Evolutionary conservation across 441 rosid genomes (phyloP).

Genomic region (Populus trichocarpa): DNA sequence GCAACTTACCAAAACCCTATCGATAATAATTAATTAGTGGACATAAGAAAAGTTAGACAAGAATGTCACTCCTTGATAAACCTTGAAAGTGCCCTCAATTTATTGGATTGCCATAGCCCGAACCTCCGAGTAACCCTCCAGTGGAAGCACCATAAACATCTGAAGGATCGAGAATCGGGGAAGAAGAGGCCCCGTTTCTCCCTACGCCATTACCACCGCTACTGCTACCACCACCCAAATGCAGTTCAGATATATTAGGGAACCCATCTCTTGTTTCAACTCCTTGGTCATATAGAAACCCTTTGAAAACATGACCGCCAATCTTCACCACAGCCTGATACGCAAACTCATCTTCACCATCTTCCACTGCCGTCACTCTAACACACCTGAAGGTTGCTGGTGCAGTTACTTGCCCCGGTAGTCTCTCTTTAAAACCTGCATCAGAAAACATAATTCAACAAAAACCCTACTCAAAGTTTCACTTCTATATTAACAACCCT

Average conservation of each 20-base stretch:
- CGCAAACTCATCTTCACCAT: slow-evolving; percentile 82
- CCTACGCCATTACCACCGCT: slow-evolving; percentile 26
- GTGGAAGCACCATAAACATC: slow-evolving; percentile 53
- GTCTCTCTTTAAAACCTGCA: slow-evolving; percentile 50
- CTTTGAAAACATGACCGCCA: slow-evolving; percentile 89
- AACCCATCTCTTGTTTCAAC: slow-evolving; percentile 58
- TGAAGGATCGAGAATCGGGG: slow-evolving; percentile 51
- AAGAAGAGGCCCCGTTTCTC: slow-evolving; percentile 47
- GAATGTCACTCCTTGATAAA: background rate
- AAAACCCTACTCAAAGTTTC: slow-evolving; percentile 14
- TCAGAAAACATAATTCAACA: slow-evolving; percentile 22
- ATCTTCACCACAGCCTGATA: slow-evolving; percentile 90
- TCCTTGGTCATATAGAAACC: slow-evolving; percentile 90
- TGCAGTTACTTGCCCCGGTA: slow-evolving; percentile 82
- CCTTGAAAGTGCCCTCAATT: slow-evolving; percentile 31
- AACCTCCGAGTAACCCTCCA: slow-evolving; percentile 57
- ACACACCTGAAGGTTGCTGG: slow-evolving; percentile 96
- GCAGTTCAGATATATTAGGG: slow-evolving; percentile 76
- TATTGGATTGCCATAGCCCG: slow-evolving; percentile 59
- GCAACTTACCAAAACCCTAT: slow-evolving; percentile 29
- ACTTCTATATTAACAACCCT: slow-evolving; percentile 4
- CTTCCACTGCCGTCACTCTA: slow-evolving; percentile 84
- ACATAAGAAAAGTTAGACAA: slow-evolving; percentile 13
- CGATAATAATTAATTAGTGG: slow-evolving; percentile 21
- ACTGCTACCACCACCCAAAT: slow-evolving; percentile 56